A percentile compares a stretch with the other conserved stretches of the same genome.
These are phyloP conservation scores for Bipolaris victoriae DNA, from an alignment of 2,329 filamentous ascomycete species.

Conservation along the genomic window DNA sequence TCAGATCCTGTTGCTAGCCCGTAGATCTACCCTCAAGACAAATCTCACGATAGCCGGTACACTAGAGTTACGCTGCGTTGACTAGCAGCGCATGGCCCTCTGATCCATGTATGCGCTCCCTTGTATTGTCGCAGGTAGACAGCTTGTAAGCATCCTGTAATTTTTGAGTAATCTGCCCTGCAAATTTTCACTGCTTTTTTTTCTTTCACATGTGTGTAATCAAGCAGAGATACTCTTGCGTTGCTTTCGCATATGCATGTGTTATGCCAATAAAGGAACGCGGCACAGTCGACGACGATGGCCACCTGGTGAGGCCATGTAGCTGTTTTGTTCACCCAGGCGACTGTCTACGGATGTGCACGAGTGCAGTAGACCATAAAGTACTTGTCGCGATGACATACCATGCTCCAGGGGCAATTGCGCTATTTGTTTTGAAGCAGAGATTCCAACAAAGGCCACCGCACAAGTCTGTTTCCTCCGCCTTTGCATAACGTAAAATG, in stretches of 20 bases:
- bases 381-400: background rate
- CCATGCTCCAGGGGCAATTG: background rate
- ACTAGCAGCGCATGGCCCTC: background rate
- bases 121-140: background rate
- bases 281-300: background rate
- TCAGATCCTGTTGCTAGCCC: constrained; percentile 5
- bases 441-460: background rate
- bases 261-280: background rate
- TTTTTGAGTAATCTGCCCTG: background rate
- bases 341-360: background rate
- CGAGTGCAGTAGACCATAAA: background rate
- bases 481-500: background rate
- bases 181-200: background rate
- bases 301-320: background rate
- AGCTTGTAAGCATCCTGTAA: background rate
- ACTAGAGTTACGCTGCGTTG: background rate
- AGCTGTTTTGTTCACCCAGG: background rate
- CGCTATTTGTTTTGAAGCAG: background rate
- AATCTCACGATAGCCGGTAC: constrained; percentile 11
- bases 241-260: background rate
- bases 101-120: background rate
- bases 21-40: constrained; percentile 1
- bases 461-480: background rate
- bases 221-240: background rate
- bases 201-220: background rate